These are phyloP conservation scores for Rutstroemia sp. DNA, from an alignment of 2,329 filamentous ascomycete species.

Conservation along the genomic window DNA sequence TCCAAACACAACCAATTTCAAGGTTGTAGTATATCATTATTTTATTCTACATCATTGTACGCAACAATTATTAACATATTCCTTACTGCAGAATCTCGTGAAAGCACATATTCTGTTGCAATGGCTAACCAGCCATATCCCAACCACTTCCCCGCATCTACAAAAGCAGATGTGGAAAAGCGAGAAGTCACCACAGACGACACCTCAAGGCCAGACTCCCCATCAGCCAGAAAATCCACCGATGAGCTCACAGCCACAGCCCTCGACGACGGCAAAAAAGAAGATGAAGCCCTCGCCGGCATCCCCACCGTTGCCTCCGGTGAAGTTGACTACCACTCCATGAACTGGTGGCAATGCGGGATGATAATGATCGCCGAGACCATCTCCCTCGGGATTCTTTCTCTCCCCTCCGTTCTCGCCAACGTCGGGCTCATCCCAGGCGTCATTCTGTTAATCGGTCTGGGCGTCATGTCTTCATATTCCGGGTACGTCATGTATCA, in stretches of 20 bases:
- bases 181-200: background rate
- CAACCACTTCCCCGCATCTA: too few relatives aligned
- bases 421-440: constrained; percentile 10
- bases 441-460: constrained; percentile 42
- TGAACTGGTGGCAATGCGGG: constrained; percentile 5
- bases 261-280: background rate
- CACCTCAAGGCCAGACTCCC: too few relatives aligned
- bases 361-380: constrained; percentile 9
- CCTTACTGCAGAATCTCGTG: too few relatives aligned
- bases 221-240: background rate
- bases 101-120: background rate
- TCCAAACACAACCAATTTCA: too few relatives aligned
- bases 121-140: too few relatives aligned
- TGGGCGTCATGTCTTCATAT: constrained; percentile 49
- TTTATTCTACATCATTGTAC: too few relatives aligned
- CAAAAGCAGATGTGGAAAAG: background rate
- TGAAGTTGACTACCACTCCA: background rate
- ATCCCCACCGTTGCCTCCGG: background rate
- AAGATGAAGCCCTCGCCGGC: background rate
- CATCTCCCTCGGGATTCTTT: constrained; percentile 8
- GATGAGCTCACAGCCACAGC: background rate
- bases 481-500: constrained; percentile 53
- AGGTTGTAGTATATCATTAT: too few relatives aligned
- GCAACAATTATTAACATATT: too few relatives aligned
- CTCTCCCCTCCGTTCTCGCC: constrained; percentile 5